Conservation (phyloP, 257 asterid species). For the Nicotiana sylvestris region DNA sequence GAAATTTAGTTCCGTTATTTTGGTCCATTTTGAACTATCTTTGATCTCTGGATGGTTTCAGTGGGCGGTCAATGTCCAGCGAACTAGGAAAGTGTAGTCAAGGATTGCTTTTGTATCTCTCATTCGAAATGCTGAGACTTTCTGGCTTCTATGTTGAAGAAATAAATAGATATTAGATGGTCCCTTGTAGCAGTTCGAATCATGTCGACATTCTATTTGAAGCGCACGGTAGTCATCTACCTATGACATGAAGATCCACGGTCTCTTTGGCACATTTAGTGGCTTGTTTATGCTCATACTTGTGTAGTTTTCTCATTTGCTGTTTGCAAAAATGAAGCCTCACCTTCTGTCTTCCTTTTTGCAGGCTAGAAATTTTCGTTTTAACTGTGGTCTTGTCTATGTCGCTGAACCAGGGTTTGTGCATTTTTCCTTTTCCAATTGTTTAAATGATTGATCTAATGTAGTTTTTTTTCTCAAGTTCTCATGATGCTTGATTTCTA, state of each 20-base stretch:
- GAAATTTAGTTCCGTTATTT: not conserved
- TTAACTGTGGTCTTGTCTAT: slow-evolving; percentile 93
- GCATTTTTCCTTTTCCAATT: not conserved
- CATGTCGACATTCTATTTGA: not conserved
- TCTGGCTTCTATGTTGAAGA: not conserved
- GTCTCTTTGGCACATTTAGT: not conserved
- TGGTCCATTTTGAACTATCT: slow-evolving; percentile 1
- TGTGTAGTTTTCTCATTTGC: not conserved
- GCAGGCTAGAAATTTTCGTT: slow-evolving; percentile 99
- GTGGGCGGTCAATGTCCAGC: not conserved
- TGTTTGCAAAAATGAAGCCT: not conserved
- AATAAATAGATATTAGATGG: not conserved
- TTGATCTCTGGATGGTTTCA: slow-evolving; percentile 4
- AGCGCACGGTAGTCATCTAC: not conserved
- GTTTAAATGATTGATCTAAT: not conserved
- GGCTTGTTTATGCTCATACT: not conserved
- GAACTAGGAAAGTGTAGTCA: not conserved
- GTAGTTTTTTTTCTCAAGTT: not conserved
- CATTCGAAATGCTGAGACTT: not conserved
- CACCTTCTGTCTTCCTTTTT: slow-evolving; percentile 13
- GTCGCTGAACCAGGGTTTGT: slow-evolving; percentile 95
- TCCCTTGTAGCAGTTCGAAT: not conserved
- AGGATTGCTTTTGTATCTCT: not conserved
- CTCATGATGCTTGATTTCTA: not conserved
- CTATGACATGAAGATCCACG: not conserved